phyloP scores from a whole-genome alignment of 2,329 filamentous ascomycete genomes.

The Tolypocladium endophyticum region DNA sequence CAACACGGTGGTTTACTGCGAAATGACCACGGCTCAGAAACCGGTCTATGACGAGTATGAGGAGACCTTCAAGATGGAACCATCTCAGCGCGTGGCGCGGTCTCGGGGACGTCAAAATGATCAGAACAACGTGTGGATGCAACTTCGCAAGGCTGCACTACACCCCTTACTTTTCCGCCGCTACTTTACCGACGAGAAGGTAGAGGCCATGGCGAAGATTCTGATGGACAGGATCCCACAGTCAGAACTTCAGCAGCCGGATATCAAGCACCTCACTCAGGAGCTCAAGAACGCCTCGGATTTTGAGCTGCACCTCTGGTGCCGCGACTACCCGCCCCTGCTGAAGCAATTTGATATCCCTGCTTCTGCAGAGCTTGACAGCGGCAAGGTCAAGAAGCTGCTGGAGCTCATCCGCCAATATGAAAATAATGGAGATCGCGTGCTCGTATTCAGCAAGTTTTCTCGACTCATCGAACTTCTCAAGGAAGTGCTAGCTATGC shows the following conservation, averaged over 20 bases:
- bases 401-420: constrained; percentile 64
- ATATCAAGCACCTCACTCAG: constrained; percentile 40
- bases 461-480: constrained; percentile 86
- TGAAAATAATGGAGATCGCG: constrained; percentile 71
- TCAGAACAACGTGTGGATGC: constrained; percentile 70
- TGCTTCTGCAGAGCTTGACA: constrained; percentile 42
- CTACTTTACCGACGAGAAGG: constrained; percentile 63
- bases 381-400: constrained; percentile 79
- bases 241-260: constrained; percentile 40
- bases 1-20: constrained; percentile 68
- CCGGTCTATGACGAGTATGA: constrained; percentile 60
- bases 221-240: constrained; percentile 59
- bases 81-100: constrained; percentile 41
- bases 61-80: constrained; percentile 53
- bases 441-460: constrained; percentile 89
- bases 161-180: constrained; percentile 82
- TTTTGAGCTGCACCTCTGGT: constrained; percentile 57
- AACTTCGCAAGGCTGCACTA: constrained; percentile 82
- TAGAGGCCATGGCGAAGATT: constrained; percentile 67
- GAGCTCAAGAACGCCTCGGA: constrained; percentile 51
- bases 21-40: constrained; percentile 62
- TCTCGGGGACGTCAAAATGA: constrained; percentile 38
- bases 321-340: constrained; percentile 44
- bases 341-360: constrained; percentile 43
- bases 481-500: constrained; percentile 65